Evolutionary conservation across 73 alveolate genomes (phyloP).

Genomic region (Uronychia binucleata): DNA sequence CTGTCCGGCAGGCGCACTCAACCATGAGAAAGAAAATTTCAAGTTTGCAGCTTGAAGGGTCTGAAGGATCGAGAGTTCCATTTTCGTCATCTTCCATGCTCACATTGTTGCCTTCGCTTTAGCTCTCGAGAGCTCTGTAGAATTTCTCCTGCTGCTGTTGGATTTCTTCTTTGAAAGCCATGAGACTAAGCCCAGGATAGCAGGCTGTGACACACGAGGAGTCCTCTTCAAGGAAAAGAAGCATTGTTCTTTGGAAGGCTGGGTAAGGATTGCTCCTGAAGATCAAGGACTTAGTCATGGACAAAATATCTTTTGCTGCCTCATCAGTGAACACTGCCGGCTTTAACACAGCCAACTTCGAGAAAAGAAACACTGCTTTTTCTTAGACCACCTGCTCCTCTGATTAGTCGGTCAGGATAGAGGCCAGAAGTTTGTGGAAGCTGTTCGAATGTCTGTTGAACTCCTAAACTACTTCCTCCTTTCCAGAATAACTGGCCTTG

Average conservation of each 20-base stretch:
- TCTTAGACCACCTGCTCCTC: not conserved
- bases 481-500: not conserved
- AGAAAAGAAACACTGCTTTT: not conserved
- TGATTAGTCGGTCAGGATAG: not conserved
- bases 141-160: too few species aligned
- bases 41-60: not conserved
- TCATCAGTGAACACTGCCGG: not conserved
- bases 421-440: not conserved
- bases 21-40: not conserved
- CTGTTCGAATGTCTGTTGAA: too few species aligned
- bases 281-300: not conserved
- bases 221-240: not conserved
- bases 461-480: not conserved
- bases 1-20: not conserved
- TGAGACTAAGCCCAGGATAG: not conserved
- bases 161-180: not conserved
- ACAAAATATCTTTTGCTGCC: not conserved
- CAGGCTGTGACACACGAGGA: not conserved
- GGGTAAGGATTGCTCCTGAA: not conserved
- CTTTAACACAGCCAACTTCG: not conserved
- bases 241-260: not conserved
- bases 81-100: too few species aligned
- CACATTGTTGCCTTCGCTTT: too few species aligned
- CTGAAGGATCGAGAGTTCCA: not conserved
- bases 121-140: too few species aligned